phyloP scores from a whole-genome alignment of 495 filamentous ascomycete species.

The Neurospora pannonica region DNA sequence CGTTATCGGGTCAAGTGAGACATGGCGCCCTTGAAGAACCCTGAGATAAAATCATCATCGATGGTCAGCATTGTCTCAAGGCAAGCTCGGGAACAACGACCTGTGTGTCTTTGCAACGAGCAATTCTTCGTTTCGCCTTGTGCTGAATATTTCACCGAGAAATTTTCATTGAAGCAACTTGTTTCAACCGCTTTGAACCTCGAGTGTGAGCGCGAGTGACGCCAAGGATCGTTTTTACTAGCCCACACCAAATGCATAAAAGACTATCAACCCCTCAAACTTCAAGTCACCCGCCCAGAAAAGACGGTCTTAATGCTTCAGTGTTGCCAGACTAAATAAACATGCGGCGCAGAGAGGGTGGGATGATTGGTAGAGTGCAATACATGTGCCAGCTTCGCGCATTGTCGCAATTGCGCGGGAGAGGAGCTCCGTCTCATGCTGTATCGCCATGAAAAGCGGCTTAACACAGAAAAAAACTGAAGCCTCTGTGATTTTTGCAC shows the following conservation, averaged over 20 bases:
- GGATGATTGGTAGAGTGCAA: neutral
- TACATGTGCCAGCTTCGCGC: neutral
- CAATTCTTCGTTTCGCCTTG: neutral
- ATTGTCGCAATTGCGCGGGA: slow-evolving; percentile 15
- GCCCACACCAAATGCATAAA: neutral
- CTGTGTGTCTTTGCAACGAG: neutral
- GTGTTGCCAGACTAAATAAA: neutral
- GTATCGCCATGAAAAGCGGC: slow-evolving; percentile 13
- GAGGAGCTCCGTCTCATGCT: slow-evolving; percentile 19
- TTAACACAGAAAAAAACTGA: slow-evolving; percentile 3
- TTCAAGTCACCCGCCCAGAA: neutral
- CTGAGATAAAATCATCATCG: neutral
- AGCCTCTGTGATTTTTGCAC: neutral
- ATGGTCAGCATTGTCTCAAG: neutral
- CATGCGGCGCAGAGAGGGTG: neutral
- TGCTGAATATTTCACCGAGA: neutral
- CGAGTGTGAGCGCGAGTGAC: neutral
- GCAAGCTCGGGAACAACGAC: neutral
- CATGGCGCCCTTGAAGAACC: neutral
- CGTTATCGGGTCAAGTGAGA: neutral
- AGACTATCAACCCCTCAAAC: neutral
- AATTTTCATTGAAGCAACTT: neutral
- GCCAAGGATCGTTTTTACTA: neutral
- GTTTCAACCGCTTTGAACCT: neutral
- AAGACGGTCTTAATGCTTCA: neutral